Percentiles rank a stretch among this genome's conserved stretches.
phyloP scores from a whole-genome alignment of 306 rosid genomes.

The Coriaria nepalensis region DNA sequence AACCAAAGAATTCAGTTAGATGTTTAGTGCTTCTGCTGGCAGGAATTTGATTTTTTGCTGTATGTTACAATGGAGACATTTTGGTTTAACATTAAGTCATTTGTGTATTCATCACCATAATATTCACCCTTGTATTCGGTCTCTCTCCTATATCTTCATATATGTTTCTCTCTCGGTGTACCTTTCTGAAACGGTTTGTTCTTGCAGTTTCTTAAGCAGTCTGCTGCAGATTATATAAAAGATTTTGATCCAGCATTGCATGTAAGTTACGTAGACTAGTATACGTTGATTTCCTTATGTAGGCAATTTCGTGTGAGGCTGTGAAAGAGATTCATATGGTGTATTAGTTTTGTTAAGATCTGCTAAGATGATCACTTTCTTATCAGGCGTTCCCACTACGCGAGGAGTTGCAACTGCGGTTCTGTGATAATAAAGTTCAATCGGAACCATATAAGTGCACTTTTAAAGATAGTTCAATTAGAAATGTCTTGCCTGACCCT shows the following conservation, averaged over 20 bases:
- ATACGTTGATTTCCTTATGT: not conserved
- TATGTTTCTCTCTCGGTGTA: constrained; percentile 9
- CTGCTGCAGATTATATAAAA: constrained; percentile 61
- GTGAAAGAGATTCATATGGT: not conserved
- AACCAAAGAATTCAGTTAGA: too few species aligned
- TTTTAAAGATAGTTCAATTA: constrained; percentile 38
- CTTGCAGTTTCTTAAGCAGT: constrained; percentile 75
- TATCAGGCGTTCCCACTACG: constrained; percentile 53
- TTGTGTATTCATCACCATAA: too few species aligned
- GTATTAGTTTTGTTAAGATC: constrained; percentile 1
- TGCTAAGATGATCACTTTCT: not conserved
- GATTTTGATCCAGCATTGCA: constrained; percentile 60
- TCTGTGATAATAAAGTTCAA: constrained; percentile 37
- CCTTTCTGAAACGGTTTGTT: constrained; percentile 25
- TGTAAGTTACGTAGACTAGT: constrained; percentile 32
- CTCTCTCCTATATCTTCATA: not conserved
- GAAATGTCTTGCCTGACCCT: constrained; percentile 72
- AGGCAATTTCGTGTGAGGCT: not conserved
- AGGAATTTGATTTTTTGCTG: too few species aligned
- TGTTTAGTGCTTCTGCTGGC: too few species aligned
- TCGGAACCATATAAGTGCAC: constrained; percentile 36
- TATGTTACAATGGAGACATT: too few species aligned
- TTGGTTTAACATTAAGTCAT: too few species aligned
- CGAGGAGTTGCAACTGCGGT: constrained; percentile 75
- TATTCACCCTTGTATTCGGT: too few species aligned